phyloP scores from a whole-genome alignment of 345 rosid species.

The Melaleuca alternifolia region DNA sequence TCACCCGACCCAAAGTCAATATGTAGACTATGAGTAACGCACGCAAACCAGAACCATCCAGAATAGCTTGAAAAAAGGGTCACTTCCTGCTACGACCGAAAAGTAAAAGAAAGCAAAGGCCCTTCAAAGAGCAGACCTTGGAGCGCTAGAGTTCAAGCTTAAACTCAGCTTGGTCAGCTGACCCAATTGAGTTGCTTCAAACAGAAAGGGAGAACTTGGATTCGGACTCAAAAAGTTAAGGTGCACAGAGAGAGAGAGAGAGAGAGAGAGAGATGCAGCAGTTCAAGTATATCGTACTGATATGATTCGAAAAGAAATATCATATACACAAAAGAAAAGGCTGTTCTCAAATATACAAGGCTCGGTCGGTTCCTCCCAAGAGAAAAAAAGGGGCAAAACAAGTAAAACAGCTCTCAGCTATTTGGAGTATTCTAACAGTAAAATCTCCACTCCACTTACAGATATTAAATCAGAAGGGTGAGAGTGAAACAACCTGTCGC shows the following conservation, averaged over 20 bases:
- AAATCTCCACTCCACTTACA: background rate
- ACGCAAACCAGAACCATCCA: background rate
- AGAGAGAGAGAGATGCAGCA: background rate
- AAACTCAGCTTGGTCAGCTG: background rate
- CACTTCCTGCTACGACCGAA: background rate
- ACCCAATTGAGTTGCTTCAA: background rate
- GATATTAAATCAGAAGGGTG: background rate
- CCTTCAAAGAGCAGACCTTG: background rate
- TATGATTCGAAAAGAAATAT: conserved; percentile 1
- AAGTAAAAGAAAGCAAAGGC: background rate
- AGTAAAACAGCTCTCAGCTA: conserved; percentile 15
- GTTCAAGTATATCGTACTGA: background rate
- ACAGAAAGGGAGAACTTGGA: background rate
- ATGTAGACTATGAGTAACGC: background rate
- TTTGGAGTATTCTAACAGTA: conserved; percentile 2
- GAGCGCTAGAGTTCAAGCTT: background rate
- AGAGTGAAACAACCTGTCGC: background rate
- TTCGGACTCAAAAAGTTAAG: background rate
- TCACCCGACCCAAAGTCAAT: background rate
- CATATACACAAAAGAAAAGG: conserved; percentile 23
- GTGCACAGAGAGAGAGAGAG: background rate
- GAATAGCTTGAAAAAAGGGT: background rate
- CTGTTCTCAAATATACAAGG: conserved; percentile 51
- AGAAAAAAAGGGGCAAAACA: conserved; percentile 13
- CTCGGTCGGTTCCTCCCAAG: conserved; percentile 25